Base-by-base conservation (phyloP, 768 basidiomycete species). In the Lactarius hengduanensis region DNA sequence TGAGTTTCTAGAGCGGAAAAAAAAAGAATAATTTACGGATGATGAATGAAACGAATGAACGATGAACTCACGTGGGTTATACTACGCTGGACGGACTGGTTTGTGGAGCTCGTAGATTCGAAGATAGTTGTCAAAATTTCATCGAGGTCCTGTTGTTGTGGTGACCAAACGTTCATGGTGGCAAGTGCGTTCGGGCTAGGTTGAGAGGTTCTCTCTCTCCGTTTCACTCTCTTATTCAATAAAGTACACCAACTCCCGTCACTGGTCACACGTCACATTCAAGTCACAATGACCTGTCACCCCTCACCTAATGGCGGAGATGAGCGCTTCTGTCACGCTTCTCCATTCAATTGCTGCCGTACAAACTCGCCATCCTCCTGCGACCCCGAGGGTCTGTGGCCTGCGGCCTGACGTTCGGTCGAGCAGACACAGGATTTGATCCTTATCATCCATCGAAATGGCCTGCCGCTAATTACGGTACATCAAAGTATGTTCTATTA, bases 41-140 rank as follows among this genome's bases (percentile, higher is more conserved):
- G 69, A 58, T 70, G 72, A 67, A 57, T 59, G 59, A 68, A 47
- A 65, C 30, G 58, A 65, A 61, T 61, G 66, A 70, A 69, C 70
- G 32, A 67, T 53, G 57, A 59, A 71, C 81, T 72, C 77, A 94
- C 95, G 81, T 89, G 86, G 63, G 94, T 94, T 75, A 96, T 95
- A 70, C 80, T 81, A 59, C 84, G 83, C 78, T 98, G 95, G 8
- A 83, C 78, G 59, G 82, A 78, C 30, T 88, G 84, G 72, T 85
- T 82, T 73, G 89, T 84, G 66, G 85, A 88, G 78, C 90, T 86
- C 43, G 92, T 94, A 11, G 96, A 96, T 73, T 95, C 90, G 78
- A 89, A 90, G 77, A 98, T 90, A 34, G 94, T 95, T 74, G 87
- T 83, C 47, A 97, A 81, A 77, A 98, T 92, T 83, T 97, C 94